Percentiles rank a stretch among this genome's conserved stretches.
These are phyloP conservation scores for Pugionium cornutum DNA, from an alignment of 345 rosid genomes.

Conservation along the genomic window DNA sequence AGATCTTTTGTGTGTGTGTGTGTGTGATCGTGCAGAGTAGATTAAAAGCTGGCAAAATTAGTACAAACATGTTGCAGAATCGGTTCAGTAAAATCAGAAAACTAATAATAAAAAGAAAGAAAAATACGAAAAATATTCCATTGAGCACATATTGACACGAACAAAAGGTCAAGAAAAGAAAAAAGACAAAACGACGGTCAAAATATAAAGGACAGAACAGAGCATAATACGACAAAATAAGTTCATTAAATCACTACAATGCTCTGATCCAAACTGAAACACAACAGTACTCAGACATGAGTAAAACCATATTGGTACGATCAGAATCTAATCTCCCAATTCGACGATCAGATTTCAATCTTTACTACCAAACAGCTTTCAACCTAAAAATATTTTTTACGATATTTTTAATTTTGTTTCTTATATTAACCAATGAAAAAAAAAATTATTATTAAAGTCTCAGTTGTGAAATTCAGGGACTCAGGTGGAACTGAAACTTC, in stretches of 20 bases:
- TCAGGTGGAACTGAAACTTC: constrained; percentile 48
- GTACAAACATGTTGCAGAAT: constrained; percentile 40
- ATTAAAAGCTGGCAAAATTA: constrained; percentile 41
- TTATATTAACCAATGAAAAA: neutral
- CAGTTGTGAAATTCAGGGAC: constrained; percentile 47
- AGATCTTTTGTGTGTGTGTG: neutral
- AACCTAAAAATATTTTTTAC: neutral
- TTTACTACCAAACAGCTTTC: constrained; percentile 29
- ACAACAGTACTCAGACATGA: constrained; percentile 39
- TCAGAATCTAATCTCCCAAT: constrained; percentile 40
- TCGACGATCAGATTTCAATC: constrained; percentile 46
- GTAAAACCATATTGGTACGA: constrained; percentile 41
- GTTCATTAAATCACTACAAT: constrained; percentile 47
- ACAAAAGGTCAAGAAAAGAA: constrained; percentile 41
- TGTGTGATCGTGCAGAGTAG: constrained; percentile 40
- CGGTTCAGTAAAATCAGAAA: constrained; percentile 43
- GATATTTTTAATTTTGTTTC: neutral
- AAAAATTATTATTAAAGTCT: constrained; percentile 21
- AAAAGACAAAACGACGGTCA: constrained; percentile 44
- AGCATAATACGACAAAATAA: constrained; percentile 42
- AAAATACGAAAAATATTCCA: constrained; percentile 28
- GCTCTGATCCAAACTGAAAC: constrained; percentile 48
- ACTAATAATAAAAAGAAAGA: neutral
- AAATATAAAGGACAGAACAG: constrained; percentile 26
- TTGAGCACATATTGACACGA: constrained; percentile 40